Conservation (phyloP, 78 protist species). For the Pigoraptor vietnamica region DNA sequence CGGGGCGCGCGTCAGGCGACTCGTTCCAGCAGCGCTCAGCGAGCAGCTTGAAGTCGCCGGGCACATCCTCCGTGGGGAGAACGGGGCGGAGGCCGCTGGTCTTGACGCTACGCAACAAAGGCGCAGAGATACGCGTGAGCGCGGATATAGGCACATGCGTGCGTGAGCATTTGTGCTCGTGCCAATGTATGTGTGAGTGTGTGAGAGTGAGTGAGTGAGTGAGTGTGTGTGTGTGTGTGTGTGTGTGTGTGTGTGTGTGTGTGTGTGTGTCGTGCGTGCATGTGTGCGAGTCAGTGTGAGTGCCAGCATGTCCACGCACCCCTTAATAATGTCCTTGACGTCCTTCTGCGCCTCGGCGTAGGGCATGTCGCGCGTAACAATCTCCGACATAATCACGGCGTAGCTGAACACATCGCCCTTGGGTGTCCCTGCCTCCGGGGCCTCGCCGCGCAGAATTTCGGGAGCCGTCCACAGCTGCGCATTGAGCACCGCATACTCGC, state of each 20-base stretch:
- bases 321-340: not conserved
- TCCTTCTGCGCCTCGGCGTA: not conserved
- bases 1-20: not conserved
- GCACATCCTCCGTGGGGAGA: not conserved
- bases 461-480: not conserved
- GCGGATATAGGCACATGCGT: not conserved
- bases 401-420: conserved; percentile 29
- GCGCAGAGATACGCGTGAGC: not conserved
- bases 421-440: not conserved
- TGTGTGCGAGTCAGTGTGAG: no score
- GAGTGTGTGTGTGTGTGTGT: no score
- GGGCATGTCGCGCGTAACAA: conserved; percentile 14
- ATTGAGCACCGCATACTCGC: not conserved
- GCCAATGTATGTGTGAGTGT: no score
- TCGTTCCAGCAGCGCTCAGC: not conserved
- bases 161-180: no score
- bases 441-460: not conserved
- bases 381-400: conserved; percentile 37
- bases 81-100: not conserved
- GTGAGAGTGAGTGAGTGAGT: no score
- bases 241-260: no score
- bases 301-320: no score
- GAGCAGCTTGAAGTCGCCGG: not conserved
- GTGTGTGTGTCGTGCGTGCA: no score
- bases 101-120: not conserved